Evolutionary conservation across 2,329 filamentous ascomycete species (phyloP), one percentile per base, ranked within the genome.

Genomic region (Claviceps maximensis): DNA sequence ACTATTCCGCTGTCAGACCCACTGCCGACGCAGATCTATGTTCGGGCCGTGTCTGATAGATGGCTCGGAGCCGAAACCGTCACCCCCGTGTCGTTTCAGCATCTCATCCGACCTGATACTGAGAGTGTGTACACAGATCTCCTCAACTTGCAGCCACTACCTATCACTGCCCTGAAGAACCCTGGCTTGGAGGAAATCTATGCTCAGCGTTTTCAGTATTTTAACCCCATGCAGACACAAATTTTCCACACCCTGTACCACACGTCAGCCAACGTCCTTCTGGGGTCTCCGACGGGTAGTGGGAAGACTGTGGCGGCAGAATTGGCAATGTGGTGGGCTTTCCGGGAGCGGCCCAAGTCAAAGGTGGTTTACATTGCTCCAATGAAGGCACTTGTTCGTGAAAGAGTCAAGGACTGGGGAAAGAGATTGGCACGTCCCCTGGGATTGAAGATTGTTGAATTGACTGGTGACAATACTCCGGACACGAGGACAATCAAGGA

Each of bases 171-270:
- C 0, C 74, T 98, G 44, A 89, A 95, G 64, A 95, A 97, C 57
- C 83, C 88, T 0, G 75, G 83, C 0, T 70, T 98, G 0, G 91
- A 98, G 65, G 88, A 93, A 56, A 79, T 98, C 1, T 98, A 98
- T 62, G 83, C 78, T 0, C 75, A 91, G 65, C 81, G 89, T 33
- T 98, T 98, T 68, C 85, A 93, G 58, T 98, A 85, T 69, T 98
- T 98, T 76, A 98, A 98, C 64, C 93, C 93, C 0, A 97, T 98
- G 94, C 93, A 98, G 68, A 97, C 93, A 0, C 93, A 98, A 63
- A 89, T 98, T 50, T 98, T 98, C 70, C 93, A 98, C 63, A 91
- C 89, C 15, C 78, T 98, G 36, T 98, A 98, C 59, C 86, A 97
- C 65, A 96, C 93, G 0, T 70, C 86, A 8, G 85, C 87, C 47